These are phyloP conservation scores for Triglochin maritima DNA, from an alignment of 106 monocot genomes.

Conservation along the genomic window DNA sequence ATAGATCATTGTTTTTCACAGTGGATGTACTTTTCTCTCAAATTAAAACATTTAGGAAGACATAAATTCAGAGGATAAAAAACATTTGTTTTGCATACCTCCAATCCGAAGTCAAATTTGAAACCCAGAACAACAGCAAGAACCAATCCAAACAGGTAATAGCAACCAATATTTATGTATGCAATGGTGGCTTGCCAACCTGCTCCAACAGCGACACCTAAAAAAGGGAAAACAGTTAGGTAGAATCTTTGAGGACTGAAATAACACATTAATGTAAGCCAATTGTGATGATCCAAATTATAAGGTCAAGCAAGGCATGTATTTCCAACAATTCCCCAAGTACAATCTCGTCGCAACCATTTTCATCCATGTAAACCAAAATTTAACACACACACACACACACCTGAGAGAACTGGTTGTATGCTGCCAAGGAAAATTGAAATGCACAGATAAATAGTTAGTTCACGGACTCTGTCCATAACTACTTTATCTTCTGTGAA, in stretches of 20 bases:
- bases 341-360: neutral
- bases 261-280: neutral
- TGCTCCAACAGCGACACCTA: constrained; percentile 32
- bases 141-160: constrained; percentile 19
- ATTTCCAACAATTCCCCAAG: neutral
- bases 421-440: constrained; percentile 19
- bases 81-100: constrained; percentile 1
- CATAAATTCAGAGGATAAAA: neutral
- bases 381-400: constrained; percentile 1
- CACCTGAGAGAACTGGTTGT: constrained; percentile 11
- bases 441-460: constrained; percentile 8
- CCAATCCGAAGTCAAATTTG: constrained; percentile 17
- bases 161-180: constrained; percentile 24
- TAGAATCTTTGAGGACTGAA: neutral
- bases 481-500: constrained; percentile 16
- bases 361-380: neutral
- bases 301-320: neutral
- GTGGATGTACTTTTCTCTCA: neutral
- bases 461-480: constrained; percentile 9
- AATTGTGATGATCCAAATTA: neutral
- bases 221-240: neutral
- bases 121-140: constrained; percentile 14
- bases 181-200: constrained; percentile 31
- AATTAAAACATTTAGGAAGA: neutral
- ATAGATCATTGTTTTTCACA: neutral